Percentiles rank a stretch among this genome's conserved stretches.
Conservation (phyloP, 2,329 filamentous ascomycete genomes). For the Aspergillus japonicus region DNA sequence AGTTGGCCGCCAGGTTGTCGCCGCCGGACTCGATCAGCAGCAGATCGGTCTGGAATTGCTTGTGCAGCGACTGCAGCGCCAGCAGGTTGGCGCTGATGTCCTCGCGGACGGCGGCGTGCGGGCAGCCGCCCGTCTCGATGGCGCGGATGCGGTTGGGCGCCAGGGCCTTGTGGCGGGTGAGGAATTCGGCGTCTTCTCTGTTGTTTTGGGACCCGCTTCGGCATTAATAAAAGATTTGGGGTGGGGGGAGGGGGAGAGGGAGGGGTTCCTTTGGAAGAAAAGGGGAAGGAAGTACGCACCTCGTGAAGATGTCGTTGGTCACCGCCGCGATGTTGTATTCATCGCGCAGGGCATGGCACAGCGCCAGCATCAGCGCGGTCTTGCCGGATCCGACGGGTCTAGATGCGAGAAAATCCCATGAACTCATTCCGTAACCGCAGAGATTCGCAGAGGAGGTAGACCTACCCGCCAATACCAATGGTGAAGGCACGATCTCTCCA, state of each 20-base stretch:
- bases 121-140: constrained; percentile 96
- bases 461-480: constrained; percentile 94
- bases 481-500: constrained; percentile 92
- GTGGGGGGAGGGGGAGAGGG: neutral
- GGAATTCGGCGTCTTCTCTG: constrained; percentile 93
- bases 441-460: neutral
- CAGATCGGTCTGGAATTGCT: constrained; percentile 74
- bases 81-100: constrained; percentile 93
- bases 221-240: neutral
- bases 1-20: constrained; percentile 96
- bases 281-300: constrained; percentile 30
- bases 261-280: neutral
- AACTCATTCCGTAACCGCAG: neutral
- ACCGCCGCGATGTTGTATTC: constrained; percentile 88
- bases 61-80: constrained; percentile 84
- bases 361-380: constrained; percentile 91
- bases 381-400: constrained; percentile 97
- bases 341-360: constrained; percentile 79
- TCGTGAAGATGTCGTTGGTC: constrained; percentile 98
- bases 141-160: constrained; percentile 81
- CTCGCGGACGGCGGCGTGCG: constrained; percentile 94
- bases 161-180: constrained; percentile 81
- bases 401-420: neutral
- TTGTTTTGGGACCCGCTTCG: constrained; percentile 24
- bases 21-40: constrained; percentile 94